Conservation (phyloP, 2,329 filamentous ascomycete species). For the Exophiala bonariae region DNA sequence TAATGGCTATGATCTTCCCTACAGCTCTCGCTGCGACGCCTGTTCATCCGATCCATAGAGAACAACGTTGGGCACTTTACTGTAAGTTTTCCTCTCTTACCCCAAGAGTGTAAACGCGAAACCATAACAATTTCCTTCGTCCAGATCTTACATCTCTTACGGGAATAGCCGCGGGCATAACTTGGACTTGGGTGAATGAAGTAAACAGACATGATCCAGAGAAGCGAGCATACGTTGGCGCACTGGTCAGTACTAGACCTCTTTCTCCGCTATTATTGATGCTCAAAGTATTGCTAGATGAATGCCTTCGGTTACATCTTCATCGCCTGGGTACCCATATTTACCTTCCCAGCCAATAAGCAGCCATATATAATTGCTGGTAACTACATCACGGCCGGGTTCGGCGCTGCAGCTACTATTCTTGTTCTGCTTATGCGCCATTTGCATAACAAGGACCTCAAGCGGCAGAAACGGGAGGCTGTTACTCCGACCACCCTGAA, state of each 20-base stretch:
- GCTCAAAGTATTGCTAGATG: no score
- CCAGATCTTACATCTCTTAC: constrained; percentile 5
- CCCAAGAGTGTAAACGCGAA: neutral
- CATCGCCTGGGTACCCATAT: constrained; percentile 6
- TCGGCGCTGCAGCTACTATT: neutral
- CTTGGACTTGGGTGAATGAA: constrained; percentile 7
- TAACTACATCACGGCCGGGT: constrained; percentile 7
- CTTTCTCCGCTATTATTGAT: neutral
- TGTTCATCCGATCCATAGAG: constrained; percentile 3
- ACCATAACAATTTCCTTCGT: neutral
- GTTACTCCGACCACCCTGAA: neutral
- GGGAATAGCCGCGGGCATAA: constrained; percentile 2
- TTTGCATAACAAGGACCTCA: neutral
- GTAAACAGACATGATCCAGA: constrained; percentile 3
- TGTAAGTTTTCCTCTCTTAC: neutral
- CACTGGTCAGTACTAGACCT: constrained; percentile 1
- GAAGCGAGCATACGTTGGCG: constrained; percentile 5
- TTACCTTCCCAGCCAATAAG: constrained; percentile 6
- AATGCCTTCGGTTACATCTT: constrained; percentile 6
- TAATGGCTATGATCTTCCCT: constrained; percentile 6
- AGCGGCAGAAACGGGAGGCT: neutral
- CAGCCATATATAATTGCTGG: constrained; percentile 4
- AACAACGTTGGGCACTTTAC: constrained; percentile 2
- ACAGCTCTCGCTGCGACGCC: constrained; percentile 4
- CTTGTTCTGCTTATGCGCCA: constrained; percentile 2